Base-by-base conservation (phyloP, 805 yeast species). In the Zygosaccharomyces siamensis region DNA sequence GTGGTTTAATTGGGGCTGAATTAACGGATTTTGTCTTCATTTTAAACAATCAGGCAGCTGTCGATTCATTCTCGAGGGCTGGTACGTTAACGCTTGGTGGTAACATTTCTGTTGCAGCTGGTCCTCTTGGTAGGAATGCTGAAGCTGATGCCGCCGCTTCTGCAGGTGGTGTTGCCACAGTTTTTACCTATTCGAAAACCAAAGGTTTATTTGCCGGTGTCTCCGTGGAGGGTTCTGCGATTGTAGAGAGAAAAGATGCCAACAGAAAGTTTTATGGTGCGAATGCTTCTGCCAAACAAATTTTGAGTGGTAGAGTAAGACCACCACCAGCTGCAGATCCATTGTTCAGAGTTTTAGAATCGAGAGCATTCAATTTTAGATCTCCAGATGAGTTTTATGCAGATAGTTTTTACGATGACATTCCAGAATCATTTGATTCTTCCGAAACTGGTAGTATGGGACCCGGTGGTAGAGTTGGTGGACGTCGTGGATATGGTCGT, bases 141-240 rank as follows among this genome's bases (percentile, higher is more conserved):
- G 99, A 92, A 70, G 97, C 96, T 43, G 96, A 95, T 14, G 98
- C 96, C 18, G 79, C 95, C 24, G 98, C 97, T 1, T 88, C 97
- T 3, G 69, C 89, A 48, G 84, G 84, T 58, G 76, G 84, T 46
- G 93, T 89, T 4, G 87, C 97, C 4, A 95, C 98, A 5, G 84
- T 92, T 14, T 92, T 92, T 65, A 74, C 97, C 1, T 92, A 93
- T 70, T 88, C 97, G 10, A 92, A 93, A 69, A 89, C 97, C 3
- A 92, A 93, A 68, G 99, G 99, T 54, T 76, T 93, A 43, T 92
- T 88, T 71, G 99, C 99, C 0, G 99, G 99, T 63, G 95, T 92
- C 16, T 92, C 98, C 1, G 77, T 92, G 45, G 99, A 92, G 71
- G 99, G 99, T 27, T 89, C 97, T 1, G 96, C 92, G 12, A 80